These are phyloP conservation scores for Secale cereale DNA, from an alignment of 176 grass and related monocot species.

Conservation along the genomic window DNA sequence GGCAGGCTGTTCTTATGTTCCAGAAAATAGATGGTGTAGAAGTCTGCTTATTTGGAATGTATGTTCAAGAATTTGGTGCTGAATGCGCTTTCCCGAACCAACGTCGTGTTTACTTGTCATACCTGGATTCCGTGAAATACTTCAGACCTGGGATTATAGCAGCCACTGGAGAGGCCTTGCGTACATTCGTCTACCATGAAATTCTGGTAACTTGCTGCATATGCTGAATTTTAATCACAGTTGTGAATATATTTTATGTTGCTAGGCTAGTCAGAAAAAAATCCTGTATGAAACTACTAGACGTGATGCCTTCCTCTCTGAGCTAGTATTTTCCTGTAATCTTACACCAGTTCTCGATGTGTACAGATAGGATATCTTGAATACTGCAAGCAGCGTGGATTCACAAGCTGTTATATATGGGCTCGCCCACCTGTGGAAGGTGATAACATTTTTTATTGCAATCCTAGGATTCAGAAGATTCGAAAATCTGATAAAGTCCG, in stretches of 20 bases:
- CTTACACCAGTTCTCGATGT: constrained; percentile 31
- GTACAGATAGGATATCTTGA: constrained; percentile 98
- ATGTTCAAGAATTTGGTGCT: constrained; percentile 99
- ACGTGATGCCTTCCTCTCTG: background rate
- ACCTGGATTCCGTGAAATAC: constrained; percentile 99
- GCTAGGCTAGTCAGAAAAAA: constrained; percentile 14
- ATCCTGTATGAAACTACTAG: constrained; percentile 8
- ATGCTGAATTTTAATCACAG: background rate
- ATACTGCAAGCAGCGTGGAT: constrained; percentile 98
- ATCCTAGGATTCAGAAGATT: constrained; percentile 99
- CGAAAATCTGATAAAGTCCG: constrained; percentile 97
- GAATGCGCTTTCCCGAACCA: constrained; percentile 83
- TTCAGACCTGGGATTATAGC: constrained; percentile 90
- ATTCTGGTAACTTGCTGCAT: constrained; percentile 70
- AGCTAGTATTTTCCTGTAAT: background rate
- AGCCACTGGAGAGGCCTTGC: constrained; percentile 70
- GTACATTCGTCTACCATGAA: constrained; percentile 96
- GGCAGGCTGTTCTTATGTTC: constrained; percentile 95
- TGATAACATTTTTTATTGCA: constrained; percentile 99
- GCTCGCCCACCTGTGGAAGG: constrained; percentile 95
- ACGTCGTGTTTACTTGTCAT: constrained; percentile 95
- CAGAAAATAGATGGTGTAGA: constrained; percentile 99
- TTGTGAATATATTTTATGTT: constrained; percentile 16
- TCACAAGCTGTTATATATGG: constrained; percentile 99
- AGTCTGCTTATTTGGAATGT: constrained; percentile 99